A percentile compares a stretch with the other conserved stretches of the same genome.
phyloP scores from a whole-genome alignment of 1,139 yeast genomes.

The Saccharomyces hybrid region DNA sequence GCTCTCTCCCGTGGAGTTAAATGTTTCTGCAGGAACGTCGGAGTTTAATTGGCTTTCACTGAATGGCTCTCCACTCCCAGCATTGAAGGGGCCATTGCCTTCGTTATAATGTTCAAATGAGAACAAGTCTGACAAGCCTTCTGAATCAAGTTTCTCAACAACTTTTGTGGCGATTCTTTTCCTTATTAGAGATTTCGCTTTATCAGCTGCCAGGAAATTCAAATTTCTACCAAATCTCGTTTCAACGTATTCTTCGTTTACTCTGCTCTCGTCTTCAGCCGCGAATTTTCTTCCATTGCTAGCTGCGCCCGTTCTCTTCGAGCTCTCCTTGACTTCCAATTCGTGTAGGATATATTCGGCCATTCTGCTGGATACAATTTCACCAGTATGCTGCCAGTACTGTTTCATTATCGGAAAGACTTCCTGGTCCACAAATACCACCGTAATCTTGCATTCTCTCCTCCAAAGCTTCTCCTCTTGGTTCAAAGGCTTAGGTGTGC shows the following conservation, averaged over 20 bases:
- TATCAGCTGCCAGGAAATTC: constrained; percentile 64
- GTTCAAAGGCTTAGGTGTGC: constrained; percentile 59
- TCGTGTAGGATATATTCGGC: constrained; percentile 77
- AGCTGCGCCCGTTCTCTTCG: background rate
- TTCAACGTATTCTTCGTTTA: constrained; percentile 39
- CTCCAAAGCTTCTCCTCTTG: constrained; percentile 53
- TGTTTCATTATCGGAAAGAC: constrained; percentile 57
- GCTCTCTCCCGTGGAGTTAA: constrained; percentile 1
- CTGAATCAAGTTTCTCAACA: constrained; percentile 33
- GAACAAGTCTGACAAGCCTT: background rate
- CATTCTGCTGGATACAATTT: constrained; percentile 81
- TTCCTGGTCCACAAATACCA: constrained; percentile 56
- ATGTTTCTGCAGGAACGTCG: background rate
- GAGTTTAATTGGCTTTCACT: background rate
- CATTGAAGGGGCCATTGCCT: background rate
- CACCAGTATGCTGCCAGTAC: constrained; percentile 97
- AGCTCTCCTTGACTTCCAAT: constrained; percentile 36
- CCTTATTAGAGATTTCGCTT: constrained; percentile 67
- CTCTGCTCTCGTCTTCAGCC: background rate
- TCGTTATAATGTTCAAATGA: background rate
- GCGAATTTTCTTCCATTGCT: background rate
- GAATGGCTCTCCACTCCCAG: background rate
- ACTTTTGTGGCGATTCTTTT: constrained; percentile 68
- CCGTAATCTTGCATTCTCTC: constrained; percentile 62
- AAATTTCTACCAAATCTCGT: constrained; percentile 86